A percentile compares a stretch with the other conserved stretches of the same genome.
Conservation (phyloP, 495 filamentous ascomycete genomes). For the Neurospora sp. region DNA sequence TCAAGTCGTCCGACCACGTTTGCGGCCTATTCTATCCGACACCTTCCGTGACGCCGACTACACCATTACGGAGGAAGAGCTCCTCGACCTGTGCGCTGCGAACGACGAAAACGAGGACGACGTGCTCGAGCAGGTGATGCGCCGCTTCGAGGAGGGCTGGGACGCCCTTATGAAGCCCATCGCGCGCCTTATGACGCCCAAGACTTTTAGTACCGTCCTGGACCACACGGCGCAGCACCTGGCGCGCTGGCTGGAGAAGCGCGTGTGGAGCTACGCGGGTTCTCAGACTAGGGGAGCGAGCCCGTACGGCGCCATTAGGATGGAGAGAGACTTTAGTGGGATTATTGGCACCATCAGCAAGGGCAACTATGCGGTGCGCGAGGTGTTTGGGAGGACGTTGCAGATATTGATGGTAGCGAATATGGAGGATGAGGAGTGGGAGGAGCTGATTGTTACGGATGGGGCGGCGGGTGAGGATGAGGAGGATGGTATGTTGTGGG, state of each 20-base stretch:
- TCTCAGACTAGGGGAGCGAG: conserved; percentile 49
- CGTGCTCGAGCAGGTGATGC: conserved; percentile 50
- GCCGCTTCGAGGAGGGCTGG: conserved; percentile 74
- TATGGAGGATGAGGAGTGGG: conserved; percentile 98
- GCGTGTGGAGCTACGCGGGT: conserved; percentile 72
- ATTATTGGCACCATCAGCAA: conserved; percentile 68
- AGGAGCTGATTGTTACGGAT: conserved; percentile 42
- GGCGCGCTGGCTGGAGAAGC: conserved; percentile 69
- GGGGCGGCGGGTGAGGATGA: conserved; percentile 24
- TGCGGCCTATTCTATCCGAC: conserved; percentile 77
- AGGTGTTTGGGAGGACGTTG: conserved; percentile 65
- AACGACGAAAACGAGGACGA: conserved; percentile 44
- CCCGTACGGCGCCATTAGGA: conserved; percentile 70
- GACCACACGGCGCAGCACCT: conserved; percentile 65
- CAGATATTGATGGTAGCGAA: conserved; percentile 87
- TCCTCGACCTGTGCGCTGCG: conserved; percentile 35
- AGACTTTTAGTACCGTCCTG: conserved; percentile 59
- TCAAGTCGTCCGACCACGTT: conserved; percentile 74
- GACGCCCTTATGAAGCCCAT: conserved; percentile 73
- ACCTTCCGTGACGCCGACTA: conserved; percentile 92
- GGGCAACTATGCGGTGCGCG: conserved; percentile 70
- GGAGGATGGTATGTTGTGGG: conserved; percentile 39
- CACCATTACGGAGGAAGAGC: conserved; percentile 40
- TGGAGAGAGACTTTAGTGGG: conserved; percentile 80
- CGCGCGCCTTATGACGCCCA: conserved; percentile 69